Evolutionary conservation across 2,329 filamentous ascomycete genomes (phyloP).

Genomic region (Hypoxylon sp.): DNA sequence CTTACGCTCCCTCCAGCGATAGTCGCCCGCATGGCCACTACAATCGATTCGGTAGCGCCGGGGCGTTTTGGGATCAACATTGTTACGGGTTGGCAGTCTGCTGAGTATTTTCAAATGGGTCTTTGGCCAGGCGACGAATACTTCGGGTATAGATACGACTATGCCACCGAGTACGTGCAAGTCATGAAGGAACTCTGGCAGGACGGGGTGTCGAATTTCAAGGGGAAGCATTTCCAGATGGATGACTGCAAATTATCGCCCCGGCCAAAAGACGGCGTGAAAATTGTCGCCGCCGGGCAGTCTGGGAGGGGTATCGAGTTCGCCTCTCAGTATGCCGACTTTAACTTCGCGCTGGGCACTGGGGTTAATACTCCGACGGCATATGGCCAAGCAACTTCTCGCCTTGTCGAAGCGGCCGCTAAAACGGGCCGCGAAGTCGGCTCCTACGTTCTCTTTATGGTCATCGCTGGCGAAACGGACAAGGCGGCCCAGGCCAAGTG

Average conservation of each 20-base stretch:
- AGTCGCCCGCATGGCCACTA: constrained; percentile 53
- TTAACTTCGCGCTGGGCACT: constrained; percentile 53
- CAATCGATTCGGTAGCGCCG: constrained; percentile 53
- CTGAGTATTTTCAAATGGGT: constrained; percentile 55
- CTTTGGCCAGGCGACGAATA: constrained; percentile 53
- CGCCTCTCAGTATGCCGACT: constrained; percentile 53
- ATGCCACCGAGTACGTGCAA: constrained; percentile 54
- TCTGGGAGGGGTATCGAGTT: constrained; percentile 55
- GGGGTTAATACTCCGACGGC: constrained; percentile 54
- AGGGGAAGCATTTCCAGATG: constrained; percentile 55
- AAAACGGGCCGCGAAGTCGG: constrained; percentile 53
- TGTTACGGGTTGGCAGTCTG: constrained; percentile 55
- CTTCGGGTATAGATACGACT: constrained; percentile 54
- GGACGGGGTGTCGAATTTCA: constrained; percentile 53
- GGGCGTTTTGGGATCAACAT: constrained; percentile 55
- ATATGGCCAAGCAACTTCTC: constrained; percentile 47
- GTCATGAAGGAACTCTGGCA: constrained; percentile 56
- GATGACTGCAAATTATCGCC: constrained; percentile 54
- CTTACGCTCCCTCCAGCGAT: constrained; percentile 53
- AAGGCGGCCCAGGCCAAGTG: constrained; percentile 53
- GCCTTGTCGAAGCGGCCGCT: constrained; percentile 51
- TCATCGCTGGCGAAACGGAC: constrained; percentile 55
- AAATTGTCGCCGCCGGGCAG: constrained; percentile 55
- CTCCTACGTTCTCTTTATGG: constrained; percentile 55
- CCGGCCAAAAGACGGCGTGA: constrained; percentile 43